Evolutionary conservation across 108 stramenopile genomes (phyloP).

Genomic region (Pseudonitzschia delicatissima): DNA sequence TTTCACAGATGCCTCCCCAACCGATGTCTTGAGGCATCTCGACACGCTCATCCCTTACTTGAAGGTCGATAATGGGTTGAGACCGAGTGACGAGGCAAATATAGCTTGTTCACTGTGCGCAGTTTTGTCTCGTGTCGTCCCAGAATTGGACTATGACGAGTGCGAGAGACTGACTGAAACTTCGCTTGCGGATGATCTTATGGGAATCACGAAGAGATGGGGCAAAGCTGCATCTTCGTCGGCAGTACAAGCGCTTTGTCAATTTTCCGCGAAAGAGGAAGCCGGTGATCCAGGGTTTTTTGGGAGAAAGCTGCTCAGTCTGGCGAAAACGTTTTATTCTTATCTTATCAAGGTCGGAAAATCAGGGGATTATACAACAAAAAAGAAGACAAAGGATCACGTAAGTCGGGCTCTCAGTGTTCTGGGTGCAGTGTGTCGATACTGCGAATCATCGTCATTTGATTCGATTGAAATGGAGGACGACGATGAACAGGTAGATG

Average conservation of each 20-base stretch:
- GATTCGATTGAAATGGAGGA: slow-evolving; percentile 4
- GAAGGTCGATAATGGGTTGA: slow-evolving; percentile 85
- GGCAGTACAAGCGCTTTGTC: slow-evolving; percentile 61
- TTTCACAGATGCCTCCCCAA: slow-evolving; percentile 73
- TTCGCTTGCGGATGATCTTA: slow-evolving; percentile 62
- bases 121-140: slow-evolving; percentile 48
- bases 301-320: slow-evolving; percentile 41
- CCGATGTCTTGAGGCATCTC: slow-evolving; percentile 67
- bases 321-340: slow-evolving; percentile 72
- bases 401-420: slow-evolving; percentile 67
- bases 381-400: slow-evolving; percentile 41
- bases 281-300: slow-evolving; percentile 48
- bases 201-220: slow-evolving; percentile 67
- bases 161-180: slow-evolving; percentile 40
- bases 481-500: slow-evolving; percentile 1
- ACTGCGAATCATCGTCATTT: slow-evolving; percentile 23
- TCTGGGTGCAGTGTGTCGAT: slow-evolving; percentile 70
- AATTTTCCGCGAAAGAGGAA: slow-evolving; percentile 27
- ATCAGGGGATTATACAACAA: slow-evolving; percentile 31
- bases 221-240: slow-evolving; percentile 54
- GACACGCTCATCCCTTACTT: slow-evolving; percentile 89
- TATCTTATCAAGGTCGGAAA: slow-evolving; percentile 61
- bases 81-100: slow-evolving; percentile 51
- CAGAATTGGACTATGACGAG: slow-evolving; percentile 44
- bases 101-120: slow-evolving; percentile 63